Conservation (phyloP, 257 asterid genomes). For the Primulina tabacum region DNA sequence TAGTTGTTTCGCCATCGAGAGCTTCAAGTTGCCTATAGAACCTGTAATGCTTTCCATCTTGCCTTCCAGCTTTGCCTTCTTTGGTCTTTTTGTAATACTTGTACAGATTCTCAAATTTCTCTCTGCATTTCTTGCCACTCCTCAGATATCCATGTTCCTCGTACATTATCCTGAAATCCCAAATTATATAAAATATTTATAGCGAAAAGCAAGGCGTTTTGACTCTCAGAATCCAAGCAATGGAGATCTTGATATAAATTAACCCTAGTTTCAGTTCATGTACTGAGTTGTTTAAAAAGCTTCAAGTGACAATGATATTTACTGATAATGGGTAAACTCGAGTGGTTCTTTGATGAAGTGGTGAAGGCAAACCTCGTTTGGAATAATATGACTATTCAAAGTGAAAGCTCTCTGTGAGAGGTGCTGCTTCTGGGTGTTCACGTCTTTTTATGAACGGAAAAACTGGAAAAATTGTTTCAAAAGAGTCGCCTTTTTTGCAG, state of each 20-base stretch:
- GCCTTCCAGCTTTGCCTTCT: constrained; percentile 92
- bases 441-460: constrained; percentile 22
- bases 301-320: constrained; percentile 48
- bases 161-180: constrained; percentile 67
- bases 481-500: constrained; percentile 17
- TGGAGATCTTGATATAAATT: constrained; percentile 22
- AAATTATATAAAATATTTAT: background rate
- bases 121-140: constrained; percentile 95
- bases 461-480: constrained; percentile 12
- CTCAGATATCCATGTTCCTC: constrained; percentile 91
- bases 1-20: constrained; percentile 65
- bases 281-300: constrained; percentile 19
- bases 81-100: constrained; percentile 96
- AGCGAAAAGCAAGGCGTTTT: background rate
- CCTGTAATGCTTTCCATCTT: constrained; percentile 93
- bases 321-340: constrained; percentile 34
- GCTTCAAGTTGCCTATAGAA: constrained; percentile 97
- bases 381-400: constrained; percentile 24
- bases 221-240: background rate
- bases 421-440: constrained; percentile 14
- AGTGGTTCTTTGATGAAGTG: constrained; percentile 35
- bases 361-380: constrained; percentile 32
- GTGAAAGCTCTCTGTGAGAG: constrained; percentile 3
- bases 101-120: constrained; percentile 90
- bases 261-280: constrained; percentile 58